Evolutionary conservation across 2,329 filamentous ascomycete genomes (phyloP).

Genomic region (Eurotiales sp.): DNA sequence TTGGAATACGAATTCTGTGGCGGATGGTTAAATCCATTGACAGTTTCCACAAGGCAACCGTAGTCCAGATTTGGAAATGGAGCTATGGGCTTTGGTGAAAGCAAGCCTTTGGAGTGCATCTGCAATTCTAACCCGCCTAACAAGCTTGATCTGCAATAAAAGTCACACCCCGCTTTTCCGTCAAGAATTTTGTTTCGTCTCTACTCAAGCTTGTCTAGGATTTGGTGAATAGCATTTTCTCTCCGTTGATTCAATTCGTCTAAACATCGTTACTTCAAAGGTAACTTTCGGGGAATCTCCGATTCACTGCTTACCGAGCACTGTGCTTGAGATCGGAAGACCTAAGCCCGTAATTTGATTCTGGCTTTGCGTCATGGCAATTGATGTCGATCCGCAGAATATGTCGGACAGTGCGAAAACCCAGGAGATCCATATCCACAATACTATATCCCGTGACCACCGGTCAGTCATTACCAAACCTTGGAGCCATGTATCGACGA

Average conservation of each 20-base stretch:
- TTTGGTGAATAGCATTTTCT: neutral
- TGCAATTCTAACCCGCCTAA: constrained; percentile 7
- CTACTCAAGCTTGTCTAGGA: neutral
- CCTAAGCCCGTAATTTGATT: neutral
- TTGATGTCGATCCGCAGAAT: neutral
- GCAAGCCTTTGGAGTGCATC: constrained; percentile 7
- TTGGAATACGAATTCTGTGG: too few relatives aligned
- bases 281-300: neutral
- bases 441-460: neutral
- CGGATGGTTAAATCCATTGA: neutral
- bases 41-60: neutral
- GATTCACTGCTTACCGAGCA: neutral
- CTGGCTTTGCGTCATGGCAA: neutral
- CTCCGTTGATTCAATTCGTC: neutral
- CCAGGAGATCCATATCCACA: constrained; percentile 29
- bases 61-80: constrained; percentile 6
- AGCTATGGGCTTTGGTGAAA: constrained; percentile 4
- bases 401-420: neutral
- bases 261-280: neutral
- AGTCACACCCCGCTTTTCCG: neutral
- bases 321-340: constrained; percentile 5
- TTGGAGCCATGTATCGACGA: constrained; percentile 19
- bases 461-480: neutral
- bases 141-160: constrained; percentile 10
- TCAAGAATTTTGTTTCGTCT: neutral